These are phyloP conservation scores for Protomyces macrosporus DNA, from an alignment of 1,139 yeast genomes.

Conservation along the genomic window DNA sequence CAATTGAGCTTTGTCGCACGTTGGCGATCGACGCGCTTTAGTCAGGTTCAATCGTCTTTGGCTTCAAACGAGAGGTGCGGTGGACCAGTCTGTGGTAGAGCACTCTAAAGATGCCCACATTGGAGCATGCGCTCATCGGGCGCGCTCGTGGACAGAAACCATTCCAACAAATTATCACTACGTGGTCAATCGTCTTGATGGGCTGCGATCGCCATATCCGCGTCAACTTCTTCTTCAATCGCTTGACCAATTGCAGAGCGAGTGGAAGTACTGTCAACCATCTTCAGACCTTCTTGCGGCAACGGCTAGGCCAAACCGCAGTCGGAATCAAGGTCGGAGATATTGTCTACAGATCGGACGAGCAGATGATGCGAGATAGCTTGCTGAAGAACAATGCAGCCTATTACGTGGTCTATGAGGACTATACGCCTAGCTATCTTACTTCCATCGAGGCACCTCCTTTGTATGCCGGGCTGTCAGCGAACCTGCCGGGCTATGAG, in stretches of 20 bases:
- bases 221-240: slow-evolving; percentile 12
- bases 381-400: slow-evolving; percentile 9
- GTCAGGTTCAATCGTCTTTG: too few species aligned
- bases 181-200: slow-evolving; percentile 17
- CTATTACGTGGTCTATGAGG: slow-evolving; percentile 16
- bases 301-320: slow-evolving; percentile 8
- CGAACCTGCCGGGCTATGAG: slow-evolving; percentile 5
- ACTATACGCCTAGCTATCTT: slow-evolving; percentile 19
- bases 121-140: background rate
- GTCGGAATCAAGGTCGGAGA: slow-evolving; percentile 21
- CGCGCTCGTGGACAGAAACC: slow-evolving; percentile 3
- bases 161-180: slow-evolving; percentile 4
- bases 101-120: background rate
- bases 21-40: too few species aligned
- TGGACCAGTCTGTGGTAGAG: too few species aligned
- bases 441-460: slow-evolving; percentile 9
- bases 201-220: slow-evolving; percentile 11
- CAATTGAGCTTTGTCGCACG: too few species aligned
- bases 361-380: slow-evolving; percentile 17
- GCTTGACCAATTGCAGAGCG: slow-evolving; percentile 9
- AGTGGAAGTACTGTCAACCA: slow-evolving; percentile 14
- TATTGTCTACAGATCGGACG: slow-evolving; percentile 7
- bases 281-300: slow-evolving; percentile 9
- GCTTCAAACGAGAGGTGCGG: background rate
- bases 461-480: background rate